A percentile compares a stretch with the other conserved stretches of the same genome.
These are phyloP conservation scores for Rhodamnia rubescens DNA, from an alignment of 345 rosid genomes.

Conservation along the genomic window DNA sequence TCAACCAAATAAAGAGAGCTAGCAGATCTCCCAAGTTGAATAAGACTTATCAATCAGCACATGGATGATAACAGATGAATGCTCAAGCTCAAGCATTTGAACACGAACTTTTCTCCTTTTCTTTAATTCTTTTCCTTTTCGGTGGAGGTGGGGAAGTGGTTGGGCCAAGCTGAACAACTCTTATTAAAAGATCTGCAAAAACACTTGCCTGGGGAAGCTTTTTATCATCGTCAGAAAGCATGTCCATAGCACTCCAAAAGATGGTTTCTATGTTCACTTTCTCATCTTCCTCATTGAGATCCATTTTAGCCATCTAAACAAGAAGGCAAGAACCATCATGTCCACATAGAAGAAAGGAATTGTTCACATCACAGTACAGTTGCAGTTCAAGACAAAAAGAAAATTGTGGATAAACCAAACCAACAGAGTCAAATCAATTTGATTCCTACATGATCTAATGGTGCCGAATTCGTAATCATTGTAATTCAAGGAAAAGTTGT, in stretches of 20 bases:
- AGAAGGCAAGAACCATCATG: neutral
- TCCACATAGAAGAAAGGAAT: neutral
- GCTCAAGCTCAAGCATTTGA: neutral
- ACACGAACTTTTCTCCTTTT: neutral
- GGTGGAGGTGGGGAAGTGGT: neutral
- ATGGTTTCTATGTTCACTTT: constrained; percentile 71
- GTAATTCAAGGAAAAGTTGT: neutral
- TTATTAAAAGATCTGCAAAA: neutral
- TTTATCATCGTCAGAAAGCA: constrained; percentile 96
- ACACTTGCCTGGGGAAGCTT: constrained; percentile 96
- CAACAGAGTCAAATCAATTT: neutral
- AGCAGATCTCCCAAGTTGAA: neutral
- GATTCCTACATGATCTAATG: neutral
- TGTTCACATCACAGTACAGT: neutral
- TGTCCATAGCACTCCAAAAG: constrained; percentile 95
- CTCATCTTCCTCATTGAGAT: constrained; percentile 81
- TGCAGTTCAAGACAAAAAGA: neutral
- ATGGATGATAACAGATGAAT: neutral
- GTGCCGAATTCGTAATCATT: neutral
- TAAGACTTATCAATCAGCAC: neutral
- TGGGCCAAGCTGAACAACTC: neutral
- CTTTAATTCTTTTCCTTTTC: neutral
- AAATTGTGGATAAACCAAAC: neutral
- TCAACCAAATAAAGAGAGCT: neutral
- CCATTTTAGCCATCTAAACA: constrained; percentile 91